Evolutionary conservation across 768 basidiomycete species (phyloP).

Genomic region (Mycena crocata): DNA sequence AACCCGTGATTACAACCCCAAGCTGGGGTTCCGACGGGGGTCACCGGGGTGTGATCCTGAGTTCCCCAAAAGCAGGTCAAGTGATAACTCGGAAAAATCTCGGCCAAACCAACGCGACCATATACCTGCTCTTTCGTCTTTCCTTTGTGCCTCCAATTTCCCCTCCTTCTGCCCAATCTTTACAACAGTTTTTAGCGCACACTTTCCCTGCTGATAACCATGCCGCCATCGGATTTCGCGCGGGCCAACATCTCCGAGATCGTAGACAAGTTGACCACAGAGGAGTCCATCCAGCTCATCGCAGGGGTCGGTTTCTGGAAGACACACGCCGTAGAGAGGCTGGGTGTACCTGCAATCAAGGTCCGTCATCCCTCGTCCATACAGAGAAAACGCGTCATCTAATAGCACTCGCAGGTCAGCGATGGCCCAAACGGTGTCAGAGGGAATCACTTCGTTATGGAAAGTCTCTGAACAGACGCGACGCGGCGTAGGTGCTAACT

Average conservation of each 20-base stretch:
- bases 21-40: too few relatives aligned
- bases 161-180: not conserved
- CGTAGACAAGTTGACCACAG: slow-evolving; percentile 74
- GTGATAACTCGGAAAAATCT: slow-evolving; percentile 22
- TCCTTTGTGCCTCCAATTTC: not conserved
- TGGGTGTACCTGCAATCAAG: slow-evolving; percentile 80
- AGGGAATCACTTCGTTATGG: slow-evolving; percentile 85
- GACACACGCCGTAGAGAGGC: slow-evolving; percentile 70
- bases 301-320: slow-evolving; percentile 86
- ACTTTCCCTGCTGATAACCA: slow-evolving; percentile 38
- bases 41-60: too few relatives aligned
- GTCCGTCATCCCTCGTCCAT: slow-evolving; percentile 44
- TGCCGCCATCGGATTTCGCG: slow-evolving; percentile 79
- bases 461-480: too few relatives aligned
- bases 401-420: slow-evolving; percentile 61
- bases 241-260: slow-evolving; percentile 70
- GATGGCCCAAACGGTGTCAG: slow-evolving; percentile 85
- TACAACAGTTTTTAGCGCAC: not conserved
- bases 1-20: too few relatives aligned
- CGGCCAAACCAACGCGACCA: slow-evolving; percentile 16
- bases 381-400: not conserved
- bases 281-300: slow-evolving; percentile 78
- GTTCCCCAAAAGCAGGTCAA: too few relatives aligned
- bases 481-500: too few relatives aligned
- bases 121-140: not conserved